Percentiles rank a stretch among this genome's conserved stretches.
These are phyloP conservation scores for Artemisia argyi DNA, from an alignment of 129 eudicot genomes.

Conservation along the genomic window DNA sequence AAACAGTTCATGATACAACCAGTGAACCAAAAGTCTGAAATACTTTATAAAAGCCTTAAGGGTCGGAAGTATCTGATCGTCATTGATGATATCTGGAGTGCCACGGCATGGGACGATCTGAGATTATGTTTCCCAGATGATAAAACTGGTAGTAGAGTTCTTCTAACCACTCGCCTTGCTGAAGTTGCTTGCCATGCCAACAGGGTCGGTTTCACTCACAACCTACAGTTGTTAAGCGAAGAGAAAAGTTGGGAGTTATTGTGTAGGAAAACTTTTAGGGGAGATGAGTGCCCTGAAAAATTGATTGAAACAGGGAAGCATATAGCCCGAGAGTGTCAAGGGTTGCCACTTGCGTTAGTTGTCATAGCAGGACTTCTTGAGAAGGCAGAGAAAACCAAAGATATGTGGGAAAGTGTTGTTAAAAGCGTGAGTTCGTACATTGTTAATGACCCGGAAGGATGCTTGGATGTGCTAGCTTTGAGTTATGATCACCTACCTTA, in stretches of 20 bases:
- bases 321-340: constrained; percentile 32
- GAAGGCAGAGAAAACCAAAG: constrained; percentile 13
- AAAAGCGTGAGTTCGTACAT: constrained; percentile 27
- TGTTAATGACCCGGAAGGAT: constrained; percentile 4
- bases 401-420: constrained; percentile 13
- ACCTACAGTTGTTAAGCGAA: neutral
- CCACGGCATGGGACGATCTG: neutral
- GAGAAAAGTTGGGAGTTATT: constrained; percentile 9
- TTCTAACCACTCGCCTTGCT: neutral
- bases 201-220: neutral
- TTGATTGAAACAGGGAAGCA: constrained; percentile 27
- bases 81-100: constrained; percentile 11
- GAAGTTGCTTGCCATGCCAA: neutral
- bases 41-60: neutral
- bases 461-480: constrained; percentile 22
- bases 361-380: constrained; percentile 17
- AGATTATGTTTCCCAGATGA: neutral
- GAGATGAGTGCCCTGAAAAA: constrained; percentile 9
- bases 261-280: neutral
- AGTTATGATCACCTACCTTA: constrained; percentile 25
- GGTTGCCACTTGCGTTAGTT: constrained; percentile 42
- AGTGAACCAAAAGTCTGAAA: neutral
- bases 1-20: neutral
- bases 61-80: neutral
- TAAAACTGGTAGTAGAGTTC: neutral